Base-by-base conservation (phyloP, 2,329 filamentous ascomycete genomes). In the Cladosporium halotolerans region DNA sequence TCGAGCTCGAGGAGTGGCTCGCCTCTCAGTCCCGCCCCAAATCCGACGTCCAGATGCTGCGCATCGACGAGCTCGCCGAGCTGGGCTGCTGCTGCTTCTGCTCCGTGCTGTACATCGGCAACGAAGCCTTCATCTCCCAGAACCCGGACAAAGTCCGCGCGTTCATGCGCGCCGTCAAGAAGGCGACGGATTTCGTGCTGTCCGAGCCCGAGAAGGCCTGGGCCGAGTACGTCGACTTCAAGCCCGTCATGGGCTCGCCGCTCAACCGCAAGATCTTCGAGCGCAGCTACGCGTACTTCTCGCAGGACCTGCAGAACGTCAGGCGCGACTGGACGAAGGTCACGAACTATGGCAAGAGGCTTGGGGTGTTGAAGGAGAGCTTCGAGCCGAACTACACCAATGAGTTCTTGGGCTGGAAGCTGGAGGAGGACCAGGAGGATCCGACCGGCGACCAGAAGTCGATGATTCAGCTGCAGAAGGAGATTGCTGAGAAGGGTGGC, bases 71-170 rank as follows among this genome's bases (percentile, higher is more conserved):
- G 73, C 83, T 90, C 28, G 86, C 86, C 33, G 84, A 89, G 68
- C 76, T 89, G 3, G 86, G 86, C 46, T 90, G 86, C 74, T 90
- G 86, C 79, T 90, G 86, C 77, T 90, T 90, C 80, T 90, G 86
- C 72, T 83, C 82, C 28, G 87, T 90, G 68, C 76, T 90, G 39
- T 89, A 90, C 76, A 90, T 90, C 58, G 86, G 83, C 62, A 89
- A 90, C 70, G 85, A 89, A 63, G 65, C 65, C 8, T 90, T 90
- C 72, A 70, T 89, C 42, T 67, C 73, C n/a, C 73, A 79, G 55
- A 81, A 88, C 70, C 81, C 82, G 0, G 83, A 82, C 1, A 83
- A 84, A 66, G 81, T 87, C 3, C 70, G 71, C 54, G 79, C 80
- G 41, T 90, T 90, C 72, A 76, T 89, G 73, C 79, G 78, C 43